Conservation (phyloP, 306 rosid genomes). For the Quercus bicolor region DNA sequence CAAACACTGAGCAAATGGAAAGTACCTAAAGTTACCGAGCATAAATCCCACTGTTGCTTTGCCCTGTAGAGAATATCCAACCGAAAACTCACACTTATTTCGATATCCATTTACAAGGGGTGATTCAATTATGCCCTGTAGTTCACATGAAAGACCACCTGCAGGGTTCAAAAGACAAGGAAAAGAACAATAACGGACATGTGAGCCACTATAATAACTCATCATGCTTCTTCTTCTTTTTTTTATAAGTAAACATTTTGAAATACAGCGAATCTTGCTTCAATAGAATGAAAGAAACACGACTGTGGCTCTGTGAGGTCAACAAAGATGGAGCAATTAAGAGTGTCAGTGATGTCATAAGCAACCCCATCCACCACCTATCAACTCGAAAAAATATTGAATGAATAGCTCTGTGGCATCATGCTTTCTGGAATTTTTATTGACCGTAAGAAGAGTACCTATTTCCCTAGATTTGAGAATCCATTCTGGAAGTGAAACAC, state of each 20-base stretch:
- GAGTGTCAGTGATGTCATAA: slow-evolving; percentile 1
- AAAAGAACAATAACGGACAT: background rate
- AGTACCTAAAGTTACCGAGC: slow-evolving; percentile 95
- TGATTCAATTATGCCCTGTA: slow-evolving; percentile 81
- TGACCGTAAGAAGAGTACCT: slow-evolving; percentile 44
- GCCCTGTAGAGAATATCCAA: slow-evolving; percentile 77
- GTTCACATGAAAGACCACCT: slow-evolving; percentile 93
- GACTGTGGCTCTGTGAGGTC: background rate
- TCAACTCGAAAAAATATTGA: background rate
- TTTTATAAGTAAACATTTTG: no score
- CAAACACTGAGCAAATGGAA: slow-evolving; percentile 22
- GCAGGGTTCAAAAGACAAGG: slow-evolving; percentile 14
- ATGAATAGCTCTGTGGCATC: background rate
- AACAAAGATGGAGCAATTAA: slow-evolving; percentile 10
- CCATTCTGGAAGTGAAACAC: slow-evolving; percentile 86
- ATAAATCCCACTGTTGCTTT: slow-evolving; percentile 87
- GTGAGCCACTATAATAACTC: slow-evolving; percentile 14
- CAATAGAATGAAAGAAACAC: slow-evolving; percentile 3
- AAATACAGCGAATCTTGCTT: background rate
- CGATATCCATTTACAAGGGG: slow-evolving; percentile 89
- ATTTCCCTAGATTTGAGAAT: slow-evolving; percentile 72
- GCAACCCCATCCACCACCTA: background rate
- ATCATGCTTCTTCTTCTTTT: background rate
- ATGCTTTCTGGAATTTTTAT: background rate
- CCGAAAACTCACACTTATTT: slow-evolving; percentile 93